Percentiles rank a stretch among this genome's conserved stretches.
Conservation (phyloP, 257 asterid genomes). For the Solanum pinnatisectum region DNA sequence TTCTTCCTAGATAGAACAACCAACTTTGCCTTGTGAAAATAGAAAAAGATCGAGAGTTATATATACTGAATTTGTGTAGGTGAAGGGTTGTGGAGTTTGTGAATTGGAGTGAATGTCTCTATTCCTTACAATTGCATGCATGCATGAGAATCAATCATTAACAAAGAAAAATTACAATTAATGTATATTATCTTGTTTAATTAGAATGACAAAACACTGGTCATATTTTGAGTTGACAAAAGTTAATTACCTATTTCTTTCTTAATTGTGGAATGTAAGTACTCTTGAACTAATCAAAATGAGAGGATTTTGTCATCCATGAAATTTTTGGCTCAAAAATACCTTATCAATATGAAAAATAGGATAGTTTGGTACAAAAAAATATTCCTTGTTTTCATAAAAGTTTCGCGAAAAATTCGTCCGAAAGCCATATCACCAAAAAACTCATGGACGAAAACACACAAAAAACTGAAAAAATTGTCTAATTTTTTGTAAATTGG, state of each 20-base stretch:
- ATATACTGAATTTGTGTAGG: neutral
- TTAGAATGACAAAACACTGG: neutral
- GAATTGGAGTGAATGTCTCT: neutral
- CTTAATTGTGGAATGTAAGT: neutral
- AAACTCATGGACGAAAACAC: no score
- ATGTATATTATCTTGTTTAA: neutral
- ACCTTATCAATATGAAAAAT: neutral
- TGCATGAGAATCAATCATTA: neutral
- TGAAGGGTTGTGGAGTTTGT: neutral
- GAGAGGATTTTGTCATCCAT: neutral
- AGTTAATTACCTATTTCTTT: neutral
- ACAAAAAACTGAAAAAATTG: no score
- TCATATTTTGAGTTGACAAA: neutral
- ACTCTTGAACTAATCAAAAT: neutral
- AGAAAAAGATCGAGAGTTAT: neutral
- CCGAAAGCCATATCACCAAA: no score
- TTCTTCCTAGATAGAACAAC: neutral
- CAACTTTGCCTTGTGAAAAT: neutral
- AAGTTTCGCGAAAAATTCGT: neutral
- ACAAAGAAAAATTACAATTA: neutral
- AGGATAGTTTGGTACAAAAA: no score
- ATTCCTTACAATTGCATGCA: neutral
- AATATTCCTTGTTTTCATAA: no score
- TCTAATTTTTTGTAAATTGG: no score
- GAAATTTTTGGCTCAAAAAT: neutral